Evolutionary conservation across 164 flowering plant genomes (phyloP), one percentile per base, ranked within the genome.

Genomic region (Tinospora cordifolia): DNA sequence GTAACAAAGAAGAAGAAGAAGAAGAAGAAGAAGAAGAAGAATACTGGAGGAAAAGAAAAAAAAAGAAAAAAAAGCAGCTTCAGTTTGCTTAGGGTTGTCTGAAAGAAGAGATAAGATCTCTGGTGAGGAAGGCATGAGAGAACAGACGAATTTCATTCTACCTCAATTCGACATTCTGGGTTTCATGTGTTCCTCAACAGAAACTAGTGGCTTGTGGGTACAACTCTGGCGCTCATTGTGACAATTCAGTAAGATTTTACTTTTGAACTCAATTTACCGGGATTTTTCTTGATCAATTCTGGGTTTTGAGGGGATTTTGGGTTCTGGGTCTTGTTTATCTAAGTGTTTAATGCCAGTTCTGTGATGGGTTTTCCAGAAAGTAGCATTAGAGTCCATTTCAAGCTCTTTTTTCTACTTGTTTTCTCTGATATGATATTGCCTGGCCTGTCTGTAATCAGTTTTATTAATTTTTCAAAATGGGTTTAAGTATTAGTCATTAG

Each of bases 251-350:
- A 54, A 54, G 60, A 30, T n/a, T 54, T 54, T 47, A 19, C 54
- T 47, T 47, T 54, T 24, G 60, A 54, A 54, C 60, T 54, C 63
- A 60, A 34, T 0, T 36, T 10, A 11, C 14, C 3, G 26, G 6
- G 10, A 36, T 60, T 5, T 15, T 10, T 60, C 5, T 24, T 60
- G 63, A 17, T 54, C 10, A 21, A n/a, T n/a, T 15, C 22, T 54
- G 2, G 7, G 60, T 54, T 54, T 30, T 19, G 6, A 7, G 60
- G 24, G 60, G 60, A 34, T 73, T 73, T 47, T 73, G 36, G 62
- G 71, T 67, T 73, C 71, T 73, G 75, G 71, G 71, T 68, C 46
- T 47, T 67, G 46, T 44, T 68, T 60, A 46, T 51, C 27, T 67
- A 47, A 44, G 38, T 47, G 67, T 67, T 44, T 30, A 4, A 47